These are phyloP conservation scores for Nannochloris sp. DNA, from an alignment of 139 green algal genomes.

Conservation along the genomic window DNA sequence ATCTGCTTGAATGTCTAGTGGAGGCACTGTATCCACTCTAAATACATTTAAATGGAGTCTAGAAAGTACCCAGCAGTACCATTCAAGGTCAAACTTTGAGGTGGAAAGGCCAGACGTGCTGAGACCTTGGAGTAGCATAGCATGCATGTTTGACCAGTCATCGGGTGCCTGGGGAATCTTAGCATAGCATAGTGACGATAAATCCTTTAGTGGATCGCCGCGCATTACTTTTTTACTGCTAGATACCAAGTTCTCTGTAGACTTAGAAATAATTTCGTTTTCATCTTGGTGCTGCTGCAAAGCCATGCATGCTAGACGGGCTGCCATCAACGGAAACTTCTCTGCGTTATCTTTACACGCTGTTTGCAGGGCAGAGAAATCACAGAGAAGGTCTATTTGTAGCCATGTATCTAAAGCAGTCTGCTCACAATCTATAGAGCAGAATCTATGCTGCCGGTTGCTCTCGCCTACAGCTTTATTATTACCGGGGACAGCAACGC, in stretches of 20 bases:
- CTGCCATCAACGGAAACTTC: conserved; percentile 35
- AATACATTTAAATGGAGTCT: conserved; percentile 46
- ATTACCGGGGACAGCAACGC: too few species aligned
- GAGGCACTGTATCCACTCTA: conserved; percentile 30
- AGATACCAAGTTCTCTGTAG: not conserved
- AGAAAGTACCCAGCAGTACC: conserved; percentile 17
- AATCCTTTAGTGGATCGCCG: not conserved
- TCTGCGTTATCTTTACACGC: conserved; percentile 4
- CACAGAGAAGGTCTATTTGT: not conserved
- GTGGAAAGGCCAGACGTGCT: not conserved
- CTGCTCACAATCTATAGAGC: not conserved
- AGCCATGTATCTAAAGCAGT: not conserved
- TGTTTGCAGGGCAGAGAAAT: conserved; percentile 9
- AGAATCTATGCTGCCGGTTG: too few species aligned
- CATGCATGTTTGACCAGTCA: conserved; percentile 30
- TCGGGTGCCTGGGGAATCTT: conserved; percentile 26
- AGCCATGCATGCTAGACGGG: conserved; percentile 24
- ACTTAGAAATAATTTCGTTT: too few species aligned
- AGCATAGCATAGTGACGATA: conserved; percentile 47
- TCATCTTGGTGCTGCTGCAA: not conserved
- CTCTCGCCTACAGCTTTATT: too few species aligned
- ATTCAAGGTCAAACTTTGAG: not conserved
- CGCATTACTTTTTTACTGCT: too few species aligned
- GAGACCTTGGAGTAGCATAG: conserved; percentile 26
- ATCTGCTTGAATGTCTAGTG: not conserved